Base-by-base conservation (phyloP, 495 filamentous ascomycete genomes). In the Penicillium ucsense region DNA sequence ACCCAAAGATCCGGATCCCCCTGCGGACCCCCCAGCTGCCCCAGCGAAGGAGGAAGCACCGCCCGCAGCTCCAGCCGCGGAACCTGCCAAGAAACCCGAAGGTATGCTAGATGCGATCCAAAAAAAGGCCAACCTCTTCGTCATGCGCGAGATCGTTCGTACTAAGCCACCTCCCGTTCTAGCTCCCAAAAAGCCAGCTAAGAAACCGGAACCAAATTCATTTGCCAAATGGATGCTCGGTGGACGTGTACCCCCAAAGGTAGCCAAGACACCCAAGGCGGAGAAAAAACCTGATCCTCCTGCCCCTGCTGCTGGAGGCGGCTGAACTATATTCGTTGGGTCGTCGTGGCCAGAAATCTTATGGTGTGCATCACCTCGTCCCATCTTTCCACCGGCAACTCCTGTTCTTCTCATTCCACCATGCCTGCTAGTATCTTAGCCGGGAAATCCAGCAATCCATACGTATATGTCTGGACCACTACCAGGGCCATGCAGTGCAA, bases 211-310 rank as follows among this genome's bases (percentile, higher is more conserved):
- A 59, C 64, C 63, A 34, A 55, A 60, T n/a, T 52, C 60, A 11
- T 68, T 72, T 49, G 60, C 68, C 1, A 61, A 57, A 54, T 72
- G 68, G 68, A 65, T 72, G 63, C 59, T 68, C 44, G 68, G 68
- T 27, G 53, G 59, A 6, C 52, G 55, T 40, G 58, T 56, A 29
- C 63, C 63, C 30, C 46, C 56, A 9, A 63, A 50, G 46, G 35
- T 41, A 34, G 59, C 60, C 43, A 63, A 63, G 57, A 50, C 60
- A 9, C 37, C 54, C 0, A 56, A 56, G 34, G 45, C 36, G 11
- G 40, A 55, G 35, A 55, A 59, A 34, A 54, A 53, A 28, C 31
- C 51, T 12, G 54, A 56, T 32, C 47, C 50, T 1, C 44, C 54
- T 31, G 20, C 50, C 20, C 31, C 20, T 20, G 20, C 20, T 20